These are phyloP conservation scores for Sambucus nigra DNA, from an alignment of 129 eudicot genomes.

Conservation along the genomic window DNA sequence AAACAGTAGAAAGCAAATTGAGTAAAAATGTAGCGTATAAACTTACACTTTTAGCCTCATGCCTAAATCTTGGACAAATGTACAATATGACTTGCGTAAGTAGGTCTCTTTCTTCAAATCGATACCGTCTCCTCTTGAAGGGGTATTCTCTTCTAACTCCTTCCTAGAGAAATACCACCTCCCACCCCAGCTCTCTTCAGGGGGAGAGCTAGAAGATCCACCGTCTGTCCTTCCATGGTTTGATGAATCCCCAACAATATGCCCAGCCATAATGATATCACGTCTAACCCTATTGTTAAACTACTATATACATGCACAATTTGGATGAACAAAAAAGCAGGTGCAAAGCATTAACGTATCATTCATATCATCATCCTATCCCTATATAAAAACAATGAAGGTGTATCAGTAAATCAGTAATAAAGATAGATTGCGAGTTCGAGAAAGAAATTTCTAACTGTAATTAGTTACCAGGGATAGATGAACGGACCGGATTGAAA, in stretches of 20 bases:
- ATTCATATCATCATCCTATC: no score
- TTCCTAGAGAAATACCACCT: conserved; percentile 57
- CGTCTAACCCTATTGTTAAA: background rate
- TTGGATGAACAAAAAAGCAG: no score
- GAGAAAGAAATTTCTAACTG: background rate
- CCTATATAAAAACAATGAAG: background rate
- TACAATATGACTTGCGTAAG: conserved; percentile 53
- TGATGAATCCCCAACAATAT: no score
- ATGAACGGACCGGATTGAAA: background rate
- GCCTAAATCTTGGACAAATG: conserved; percentile 52
- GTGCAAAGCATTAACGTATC: no score
- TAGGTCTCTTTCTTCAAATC: conserved; percentile 53
- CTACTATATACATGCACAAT: background rate
- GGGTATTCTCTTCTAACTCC: conserved; percentile 51
- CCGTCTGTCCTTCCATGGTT: background rate
- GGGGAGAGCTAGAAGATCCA: background rate
- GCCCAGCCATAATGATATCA: background rate
- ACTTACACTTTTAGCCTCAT: conserved; percentile 64
- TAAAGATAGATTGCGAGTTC: background rate
- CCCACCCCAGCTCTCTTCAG: conserved; percentile 22
- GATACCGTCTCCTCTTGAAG: conserved; percentile 47
- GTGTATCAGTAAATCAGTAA: background rate
- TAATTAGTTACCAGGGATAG: background rate
- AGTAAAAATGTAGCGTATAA: background rate
- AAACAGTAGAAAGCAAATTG: no score